These are phyloP conservation scores for Lunasporangiospora selenospora DNA, from an alignment of 192 early-diverging fungal genomes.

Conservation along the genomic window DNA sequence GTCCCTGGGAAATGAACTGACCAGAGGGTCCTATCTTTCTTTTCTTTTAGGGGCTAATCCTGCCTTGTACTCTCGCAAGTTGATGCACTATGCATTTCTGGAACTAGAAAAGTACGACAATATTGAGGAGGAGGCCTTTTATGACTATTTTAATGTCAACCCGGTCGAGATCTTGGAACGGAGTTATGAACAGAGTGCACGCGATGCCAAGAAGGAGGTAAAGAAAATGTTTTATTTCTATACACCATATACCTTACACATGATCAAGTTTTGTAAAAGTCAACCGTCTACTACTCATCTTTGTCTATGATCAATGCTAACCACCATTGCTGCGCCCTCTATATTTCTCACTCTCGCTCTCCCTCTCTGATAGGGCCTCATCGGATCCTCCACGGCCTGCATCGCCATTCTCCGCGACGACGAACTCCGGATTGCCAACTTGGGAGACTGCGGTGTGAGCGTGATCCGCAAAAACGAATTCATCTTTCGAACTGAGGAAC, in stretches of 20 bases:
- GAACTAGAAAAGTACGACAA: conserved; percentile 90
- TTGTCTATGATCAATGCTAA: neutral
- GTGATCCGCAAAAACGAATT: conserved; percentile 87
- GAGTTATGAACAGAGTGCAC: conserved; percentile 77
- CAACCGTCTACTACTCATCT: no score
- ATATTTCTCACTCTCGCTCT: neutral
- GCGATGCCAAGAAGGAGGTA: conserved; percentile 74
- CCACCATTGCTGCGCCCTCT: neutral
- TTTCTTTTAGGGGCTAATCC: conserved; percentile 79
- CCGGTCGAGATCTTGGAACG: conserved; percentile 84
- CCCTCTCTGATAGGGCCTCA: conserved; percentile 60
- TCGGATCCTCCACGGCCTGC: conserved; percentile 93
- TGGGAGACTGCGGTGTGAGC: conserved; percentile 94
- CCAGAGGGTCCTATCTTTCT: conserved; percentile 11
- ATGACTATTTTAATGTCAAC: conserved; percentile 79
- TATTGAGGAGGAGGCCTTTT: conserved; percentile 77
- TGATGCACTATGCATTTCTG: conserved; percentile 91
- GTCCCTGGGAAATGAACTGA: no score
- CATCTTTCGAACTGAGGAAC: conserved; percentile 95
- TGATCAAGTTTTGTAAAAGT: neutral
- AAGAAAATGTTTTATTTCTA: no score
- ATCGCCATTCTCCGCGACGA: conserved; percentile 88
- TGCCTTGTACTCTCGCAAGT: conserved; percentile 86
- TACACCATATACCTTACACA: no score
- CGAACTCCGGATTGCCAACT: conserved; percentile 91